Evolutionary conservation across 768 basidiomycete genomes (phyloP).

Genomic region (Omphalotus guepiniiformis): DNA sequence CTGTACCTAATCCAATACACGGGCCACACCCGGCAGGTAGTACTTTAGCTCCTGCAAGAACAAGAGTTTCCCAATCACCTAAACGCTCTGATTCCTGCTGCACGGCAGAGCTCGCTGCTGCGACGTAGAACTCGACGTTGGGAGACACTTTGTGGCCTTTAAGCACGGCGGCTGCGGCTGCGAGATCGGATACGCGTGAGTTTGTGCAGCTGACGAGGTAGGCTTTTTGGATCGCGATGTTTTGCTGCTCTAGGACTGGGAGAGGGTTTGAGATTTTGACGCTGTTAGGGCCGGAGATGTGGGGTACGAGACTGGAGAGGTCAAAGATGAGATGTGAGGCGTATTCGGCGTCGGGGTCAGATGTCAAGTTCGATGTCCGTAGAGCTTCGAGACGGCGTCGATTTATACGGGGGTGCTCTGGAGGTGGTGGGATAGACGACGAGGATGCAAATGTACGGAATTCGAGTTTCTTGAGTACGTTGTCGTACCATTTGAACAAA

Average conservation of each 20-base stretch:
- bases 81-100: conserved; percentile 82
- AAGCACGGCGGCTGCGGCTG: conserved; percentile 88
- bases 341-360: conserved; percentile 79
- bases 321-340: conserved; percentile 87
- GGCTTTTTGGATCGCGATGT: conserved; percentile 89
- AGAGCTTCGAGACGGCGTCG: conserved; percentile 63
- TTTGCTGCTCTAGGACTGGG: conserved; percentile 68
- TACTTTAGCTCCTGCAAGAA: conserved; percentile 86
- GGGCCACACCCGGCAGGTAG: conserved; percentile 97
- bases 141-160: conserved; percentile 69
- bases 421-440: conserved; percentile 60
- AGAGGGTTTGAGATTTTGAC: conserved; percentile 96
- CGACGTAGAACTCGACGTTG: conserved; percentile 96
- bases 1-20: conserved; percentile 94
- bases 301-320: conserved; percentile 89
- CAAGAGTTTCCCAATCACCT: conserved; percentile 86
- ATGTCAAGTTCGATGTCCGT: conserved; percentile 44
- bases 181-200: conserved; percentile 91
- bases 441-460: conserved; percentile 66
- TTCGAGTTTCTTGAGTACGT: conserved; percentile 66
- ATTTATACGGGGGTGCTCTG: conserved; percentile 86
- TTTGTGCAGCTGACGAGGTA: conserved; percentile 99
- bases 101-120: conserved; percentile 89
- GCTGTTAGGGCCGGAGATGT: conserved; percentile 96
- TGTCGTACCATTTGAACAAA: conserved; percentile 84